These are phyloP conservation scores for Clarireedia paspali DNA, from an alignment of 2,329 filamentous ascomycete species.

Conservation along the genomic window DNA sequence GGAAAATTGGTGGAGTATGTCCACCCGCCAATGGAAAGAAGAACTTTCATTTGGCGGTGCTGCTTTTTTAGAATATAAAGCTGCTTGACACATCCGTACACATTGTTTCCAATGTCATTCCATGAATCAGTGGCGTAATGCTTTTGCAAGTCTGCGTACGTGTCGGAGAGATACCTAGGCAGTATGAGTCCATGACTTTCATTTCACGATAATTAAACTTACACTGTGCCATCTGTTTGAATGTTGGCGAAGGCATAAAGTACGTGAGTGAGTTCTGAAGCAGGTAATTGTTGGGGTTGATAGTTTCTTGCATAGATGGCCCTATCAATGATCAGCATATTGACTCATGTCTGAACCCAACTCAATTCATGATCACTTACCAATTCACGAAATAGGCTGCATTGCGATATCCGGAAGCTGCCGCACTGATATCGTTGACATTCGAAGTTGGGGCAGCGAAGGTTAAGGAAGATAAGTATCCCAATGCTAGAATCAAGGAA, in stretches of 20 bases:
- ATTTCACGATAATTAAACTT: constrained; percentile 46
- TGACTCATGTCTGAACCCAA: background rate
- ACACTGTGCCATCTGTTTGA: constrained; percentile 62
- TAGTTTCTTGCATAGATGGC: constrained; percentile 69
- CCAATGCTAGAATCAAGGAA: background rate
- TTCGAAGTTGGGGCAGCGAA: background rate
- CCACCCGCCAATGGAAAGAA: constrained; percentile 81
- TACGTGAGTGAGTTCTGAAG: constrained; percentile 65
- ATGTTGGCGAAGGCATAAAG: constrained; percentile 79
- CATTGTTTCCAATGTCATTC: constrained; percentile 63
- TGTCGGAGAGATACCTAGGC: constrained; percentile 53
- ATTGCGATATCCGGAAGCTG: constrained; percentile 12
- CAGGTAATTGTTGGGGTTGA: constrained; percentile 62
- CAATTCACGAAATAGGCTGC: constrained; percentile 26
- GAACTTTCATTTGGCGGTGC: constrained; percentile 68
- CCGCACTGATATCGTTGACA: background rate
- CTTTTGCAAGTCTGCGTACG: constrained; percentile 67
- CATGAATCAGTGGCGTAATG: constrained; percentile 64
- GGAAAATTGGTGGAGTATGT: constrained; percentile 75
- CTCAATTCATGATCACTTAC: constrained; percentile 26
- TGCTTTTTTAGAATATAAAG: constrained; percentile 68
- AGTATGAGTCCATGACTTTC: constrained; percentile 11
- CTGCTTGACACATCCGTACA: constrained; percentile 77
- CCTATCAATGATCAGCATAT: constrained; percentile 32
- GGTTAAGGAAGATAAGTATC: background rate